Conservation (phyloP, 1,139 yeast genomes). For the Candida sanyaensis region DNA sequence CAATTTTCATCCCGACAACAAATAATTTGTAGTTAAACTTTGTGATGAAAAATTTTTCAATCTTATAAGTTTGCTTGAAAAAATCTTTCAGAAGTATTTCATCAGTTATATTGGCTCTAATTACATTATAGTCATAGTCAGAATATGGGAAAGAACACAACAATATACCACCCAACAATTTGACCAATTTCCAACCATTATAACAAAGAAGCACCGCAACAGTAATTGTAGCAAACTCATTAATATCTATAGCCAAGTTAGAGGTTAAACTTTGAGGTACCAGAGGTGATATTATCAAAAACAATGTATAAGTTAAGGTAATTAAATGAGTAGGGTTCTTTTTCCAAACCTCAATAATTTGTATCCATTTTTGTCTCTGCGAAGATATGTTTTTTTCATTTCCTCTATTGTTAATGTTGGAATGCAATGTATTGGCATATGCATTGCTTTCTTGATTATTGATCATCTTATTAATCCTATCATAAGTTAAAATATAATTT, state of each 20-base stretch:
- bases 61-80: slow-evolving; percentile 49
- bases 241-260: slow-evolving; percentile 39
- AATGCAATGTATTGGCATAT: neutral
- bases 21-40: slow-evolving; percentile 63
- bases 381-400: slow-evolving; percentile 8
- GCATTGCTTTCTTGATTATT: slow-evolving; percentile 4
- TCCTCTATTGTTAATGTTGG: neutral
- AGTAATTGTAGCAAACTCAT: slow-evolving; percentile 51
- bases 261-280: slow-evolving; percentile 30
- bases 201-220: slow-evolving; percentile 52
- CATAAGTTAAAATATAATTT: slow-evolving; percentile 34
- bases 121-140: slow-evolving; percentile 37
- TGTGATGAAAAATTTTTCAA: slow-evolving; percentile 55
- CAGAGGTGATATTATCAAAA: slow-evolving; percentile 34
- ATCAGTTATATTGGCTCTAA: slow-evolving; percentile 35
- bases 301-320: slow-evolving; percentile 56
- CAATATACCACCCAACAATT: slow-evolving; percentile 52
- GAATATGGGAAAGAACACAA: slow-evolving; percentile 55
- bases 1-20: slow-evolving; percentile 55
- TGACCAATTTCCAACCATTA: slow-evolving; percentile 58
- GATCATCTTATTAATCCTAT: slow-evolving; percentile 37
- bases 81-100: slow-evolving; percentile 47
- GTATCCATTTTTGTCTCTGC: neutral
- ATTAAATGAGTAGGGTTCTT: slow-evolving; percentile 65
- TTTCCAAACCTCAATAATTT: slow-evolving; percentile 20